These are phyloP conservation scores for Ustilago cynodontis DNA, from an alignment of 1,284 basidiomycete species.

Conservation along the genomic window DNA sequence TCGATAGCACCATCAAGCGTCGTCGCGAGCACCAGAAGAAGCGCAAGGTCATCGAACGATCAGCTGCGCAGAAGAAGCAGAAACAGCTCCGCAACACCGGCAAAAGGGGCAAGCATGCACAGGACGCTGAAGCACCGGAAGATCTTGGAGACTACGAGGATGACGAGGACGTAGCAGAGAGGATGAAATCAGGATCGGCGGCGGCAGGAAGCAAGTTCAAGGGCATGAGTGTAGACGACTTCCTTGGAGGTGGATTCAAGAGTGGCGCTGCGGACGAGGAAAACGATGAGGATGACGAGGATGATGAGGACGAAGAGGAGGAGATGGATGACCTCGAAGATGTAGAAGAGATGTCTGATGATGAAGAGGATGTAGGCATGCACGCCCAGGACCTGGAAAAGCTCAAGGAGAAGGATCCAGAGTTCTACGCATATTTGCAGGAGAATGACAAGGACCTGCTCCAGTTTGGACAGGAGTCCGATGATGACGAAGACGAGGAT, in stretches of 20 bases:
- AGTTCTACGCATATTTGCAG: slow-evolving; percentile 97
- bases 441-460: slow-evolving; percentile 93
- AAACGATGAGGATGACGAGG: slow-evolving; percentile 47
- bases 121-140: slow-evolving; percentile 24
- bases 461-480: slow-evolving; percentile 76
- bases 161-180: slow-evolving; percentile 33
- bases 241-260: slow-evolving; percentile 67
- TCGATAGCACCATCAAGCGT: slow-evolving; percentile 63
- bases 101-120: slow-evolving; percentile 32
- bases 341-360: slow-evolving; percentile 61
- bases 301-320: slow-evolving; percentile 52
- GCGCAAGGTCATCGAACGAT: slow-evolving; percentile 53
- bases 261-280: slow-evolving; percentile 49
- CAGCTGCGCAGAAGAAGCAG: slow-evolving; percentile 45
- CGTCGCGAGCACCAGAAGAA: slow-evolving; percentile 64
- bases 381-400: slow-evolving; percentile 88
- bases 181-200: slow-evolving; percentile 15
- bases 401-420: slow-evolving; percentile 93
- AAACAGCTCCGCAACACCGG: slow-evolving; percentile 46
- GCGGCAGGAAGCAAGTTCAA: slow-evolving; percentile 27
- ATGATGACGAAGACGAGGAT: slow-evolving; percentile 65
- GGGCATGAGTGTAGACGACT: slow-evolving; percentile 67
- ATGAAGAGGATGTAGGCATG: slow-evolving; percentile 52
- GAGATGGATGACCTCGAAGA: slow-evolving; percentile 58
- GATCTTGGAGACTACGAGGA: slow-evolving; percentile 46